phyloP scores from a whole-genome alignment of 2,329 filamentous ascomycete genomes.

The Rutstroemia sp. region DNA sequence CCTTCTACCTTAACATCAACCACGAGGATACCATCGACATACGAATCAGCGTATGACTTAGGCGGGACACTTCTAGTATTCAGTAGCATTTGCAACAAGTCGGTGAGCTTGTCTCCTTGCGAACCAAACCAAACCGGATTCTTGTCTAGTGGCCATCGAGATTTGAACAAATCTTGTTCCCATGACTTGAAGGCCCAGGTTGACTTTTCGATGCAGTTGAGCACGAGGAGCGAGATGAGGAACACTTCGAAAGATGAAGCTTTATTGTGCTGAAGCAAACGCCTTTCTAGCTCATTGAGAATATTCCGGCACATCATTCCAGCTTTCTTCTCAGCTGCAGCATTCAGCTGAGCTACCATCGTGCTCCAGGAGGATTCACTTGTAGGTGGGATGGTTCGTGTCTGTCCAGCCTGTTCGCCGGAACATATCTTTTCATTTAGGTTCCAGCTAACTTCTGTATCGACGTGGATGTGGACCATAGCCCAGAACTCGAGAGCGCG shows the following conservation, averaged over 20 bases:
- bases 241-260: conserved; percentile 55
- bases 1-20: conserved; percentile 31
- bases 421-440: conserved; percentile 17
- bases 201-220: conserved; percentile 60
- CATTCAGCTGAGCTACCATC: conserved; percentile 57
- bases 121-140: conserved; percentile 49
- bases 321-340: conserved; percentile 57
- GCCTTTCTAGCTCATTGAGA: conserved; percentile 52
- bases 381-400: conserved; percentile 15
- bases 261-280: conserved; percentile 52
- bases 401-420: conserved; percentile 16
- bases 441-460: conserved; percentile 55
- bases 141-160: conserved; percentile 53
- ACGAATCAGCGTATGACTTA: conserved; percentile 31
- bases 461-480: conserved; percentile 53
- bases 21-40: conserved; percentile 36
- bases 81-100: conserved; percentile 53
- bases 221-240: conserved; percentile 52
- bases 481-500: conserved; percentile 58
- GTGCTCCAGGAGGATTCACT: conserved; percentile 40
- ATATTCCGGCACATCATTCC: conserved; percentile 50
- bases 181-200: conserved; percentile 63
- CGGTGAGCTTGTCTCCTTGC: conserved; percentile 51
- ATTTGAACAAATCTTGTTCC: conserved; percentile 48
- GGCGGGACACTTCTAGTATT: conserved; percentile 54